Evolutionary conservation across 495 filamentous ascomycete species (phyloP), one percentile per base, ranked within the genome.

Genomic region (Xanthoparmelia taractica): DNA sequence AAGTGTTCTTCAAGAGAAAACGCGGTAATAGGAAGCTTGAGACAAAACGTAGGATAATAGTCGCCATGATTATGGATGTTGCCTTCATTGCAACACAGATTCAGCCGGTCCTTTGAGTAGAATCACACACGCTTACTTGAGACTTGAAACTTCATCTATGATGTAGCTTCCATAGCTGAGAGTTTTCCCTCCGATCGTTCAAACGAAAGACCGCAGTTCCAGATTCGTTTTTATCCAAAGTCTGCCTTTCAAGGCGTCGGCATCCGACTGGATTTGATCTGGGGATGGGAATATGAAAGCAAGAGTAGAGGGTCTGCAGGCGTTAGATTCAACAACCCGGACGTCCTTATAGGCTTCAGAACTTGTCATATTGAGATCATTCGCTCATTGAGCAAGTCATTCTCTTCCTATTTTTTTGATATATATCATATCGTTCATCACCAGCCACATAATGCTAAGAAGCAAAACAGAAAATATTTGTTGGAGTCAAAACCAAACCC

Each of bases 371-470:
- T 69, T 73, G 72, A 84, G 79, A 82, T 84, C 81, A 84, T 72
- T 52, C 70, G 73, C 79, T 74, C 73, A 73, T 4, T 34, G 43
- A 64, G 65, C 72, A 72, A 74, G 73, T 84, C 82, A 84, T 79
- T 76, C 82, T 84, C 82, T 84, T 84, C 82, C 81, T 84, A 84
- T 84, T 77, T 80, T 79, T 73, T 75, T 70, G 74, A 77, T 77
- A 74, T 63, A 72, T 58, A 61, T 58, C 27, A 60, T 63, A 71
- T 60, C 66, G 63, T 76, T 84, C 81, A 82, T 84, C 81, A 82
- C 73, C 66, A 76, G 79, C 81, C 79, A 63, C 75, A 66, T 56
- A 1, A 33, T 33, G 2, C 10, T 20, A 20, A 20, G 6, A 54
- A 33, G 29, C 0, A 29, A 50, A 5, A 2, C 20, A 33, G 29